Base-by-base conservation (phyloP, 2,329 filamentous ascomycete genomes). In the Alternaria conjuncta region DNA sequence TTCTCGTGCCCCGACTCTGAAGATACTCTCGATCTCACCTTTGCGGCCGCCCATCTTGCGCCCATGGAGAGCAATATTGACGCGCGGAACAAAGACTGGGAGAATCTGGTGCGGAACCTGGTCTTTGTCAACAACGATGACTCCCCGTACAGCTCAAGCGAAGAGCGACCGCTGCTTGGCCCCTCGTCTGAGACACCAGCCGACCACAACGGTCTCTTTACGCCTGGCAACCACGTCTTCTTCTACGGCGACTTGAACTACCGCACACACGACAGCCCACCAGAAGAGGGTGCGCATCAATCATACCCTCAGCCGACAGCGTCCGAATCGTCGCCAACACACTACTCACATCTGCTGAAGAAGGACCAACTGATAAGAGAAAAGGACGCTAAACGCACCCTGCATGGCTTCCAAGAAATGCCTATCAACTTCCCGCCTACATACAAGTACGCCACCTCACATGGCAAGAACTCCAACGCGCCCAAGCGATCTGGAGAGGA, bases 191-290 rank as follows among this genome's bases (percentile, higher is more conserved):
- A 69, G 11, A 67, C 58, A 46, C 76, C 68, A 36, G 65, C 63
- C 36, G 75, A 88, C 70, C 79, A 86, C 67, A 82, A 88, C 44
- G 89, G 88, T 32, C 88, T 98, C 60, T 97, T 94, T 82, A 88
- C 87, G 54, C 88, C 92, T 1, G 86, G 86, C 4, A 89, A 89
- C 4, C 89, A 97, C 77, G 84, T 97, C 1, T 97, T 98, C 78
- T 85, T 98, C 50, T 91, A 90, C 0, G 96, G 96, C 23, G 96
- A 99, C 79, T 86, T 99, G 64, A 99, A 99, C 84, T 99, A 99
- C 81, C 91, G 96, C 70, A 96, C 95, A 18, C 88, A 90, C 8
- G 86, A 89, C 65, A 86, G 84, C 1, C 83, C 86, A 0, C 94
- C 94, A 0, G 82, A 84, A 0, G 82, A 86, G 0, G 81, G 84